Evolutionary conservation across 2,329 filamentous ascomycete genomes (phyloP).

Genomic region (Colletotrichum acutatum): DNA sequence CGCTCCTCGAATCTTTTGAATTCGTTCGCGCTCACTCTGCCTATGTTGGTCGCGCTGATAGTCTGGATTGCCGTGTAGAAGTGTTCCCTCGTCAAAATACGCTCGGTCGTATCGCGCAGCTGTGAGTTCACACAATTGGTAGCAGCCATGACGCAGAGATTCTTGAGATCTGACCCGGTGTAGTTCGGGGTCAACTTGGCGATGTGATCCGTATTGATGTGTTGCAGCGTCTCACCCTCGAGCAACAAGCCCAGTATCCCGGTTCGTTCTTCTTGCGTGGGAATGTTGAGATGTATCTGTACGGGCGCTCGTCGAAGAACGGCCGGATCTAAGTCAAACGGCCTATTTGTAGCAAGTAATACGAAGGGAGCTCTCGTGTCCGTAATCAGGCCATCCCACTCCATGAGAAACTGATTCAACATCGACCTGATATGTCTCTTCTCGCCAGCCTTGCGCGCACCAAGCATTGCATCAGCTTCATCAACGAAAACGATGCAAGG

Average conservation of each 20-base stretch:
- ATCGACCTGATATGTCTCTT: conserved; percentile 3
- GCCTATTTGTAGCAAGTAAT: conserved; percentile 44
- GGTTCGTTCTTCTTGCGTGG: background rate
- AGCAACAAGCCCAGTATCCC: background rate
- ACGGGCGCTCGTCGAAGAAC: background rate
- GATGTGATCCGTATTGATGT: accelerated
- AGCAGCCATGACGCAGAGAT: conserved; percentile 60
- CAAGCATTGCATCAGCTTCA: conserved; percentile 40
- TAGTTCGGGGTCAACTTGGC: conserved; percentile 58
- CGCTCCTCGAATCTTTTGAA: background rate
- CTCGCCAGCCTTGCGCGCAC: conserved; percentile 24
- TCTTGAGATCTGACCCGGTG: conserved; percentile 64
- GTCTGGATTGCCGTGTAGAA: background rate
- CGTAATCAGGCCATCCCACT: conserved; percentile 41
- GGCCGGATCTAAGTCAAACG: conserved; percentile 43
- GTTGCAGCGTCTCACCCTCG: background rate
- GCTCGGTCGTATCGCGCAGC: background rate
- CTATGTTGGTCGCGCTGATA: background rate
- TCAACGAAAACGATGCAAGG: conserved; percentile 46
- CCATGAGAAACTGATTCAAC: conserved; percentile 42
- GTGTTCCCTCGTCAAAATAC: background rate
- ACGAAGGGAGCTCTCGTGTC: conserved; percentile 38
- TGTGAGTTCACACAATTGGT: conserved; percentile 51
- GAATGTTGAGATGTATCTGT: background rate
- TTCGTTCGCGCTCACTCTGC: background rate